Evolutionary conservation across 768 basidiomycete species (phyloP).

Genomic region (Podaxis pistillaris): DNA sequence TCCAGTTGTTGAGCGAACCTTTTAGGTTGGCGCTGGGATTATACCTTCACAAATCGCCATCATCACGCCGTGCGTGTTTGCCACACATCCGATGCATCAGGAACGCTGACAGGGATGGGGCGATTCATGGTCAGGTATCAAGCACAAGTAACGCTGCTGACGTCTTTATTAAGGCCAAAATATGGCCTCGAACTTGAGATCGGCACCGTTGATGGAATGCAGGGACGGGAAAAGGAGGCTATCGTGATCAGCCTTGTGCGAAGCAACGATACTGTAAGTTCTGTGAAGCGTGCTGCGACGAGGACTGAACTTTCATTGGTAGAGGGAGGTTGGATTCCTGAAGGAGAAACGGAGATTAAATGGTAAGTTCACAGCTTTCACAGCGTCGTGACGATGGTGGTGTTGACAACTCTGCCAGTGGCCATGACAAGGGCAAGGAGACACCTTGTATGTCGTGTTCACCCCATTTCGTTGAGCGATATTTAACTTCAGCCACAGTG

Average conservation of each 20-base stretch:
- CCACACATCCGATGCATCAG: not conserved
- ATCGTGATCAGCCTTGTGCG: constrained; percentile 91
- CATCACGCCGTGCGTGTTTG: constrained; percentile 69
- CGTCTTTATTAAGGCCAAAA: constrained; percentile 70
- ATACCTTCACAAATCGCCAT: constrained; percentile 75
- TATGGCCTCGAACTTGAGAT: constrained; percentile 77
- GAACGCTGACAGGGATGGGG: not conserved
- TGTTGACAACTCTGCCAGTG: constrained; percentile 38
- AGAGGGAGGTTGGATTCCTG: constrained; percentile 92
- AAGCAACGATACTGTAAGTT: constrained; percentile 76
- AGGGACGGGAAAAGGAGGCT: constrained; percentile 94
- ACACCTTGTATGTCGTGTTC: constrained; percentile 64
- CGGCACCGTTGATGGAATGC: constrained; percentile 95
- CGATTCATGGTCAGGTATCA: constrained; percentile 61
- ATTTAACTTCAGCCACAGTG: constrained; percentile 48
- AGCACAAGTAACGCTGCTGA: constrained; percentile 86
- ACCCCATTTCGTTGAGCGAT: not conserved
- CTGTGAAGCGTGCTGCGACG: not conserved
- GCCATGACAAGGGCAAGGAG: constrained; percentile 91
- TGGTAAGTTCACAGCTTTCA: constrained; percentile 39
- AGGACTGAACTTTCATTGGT: constrained; percentile 12
- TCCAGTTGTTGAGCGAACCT: not conserved
- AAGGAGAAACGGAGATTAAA: constrained; percentile 92
- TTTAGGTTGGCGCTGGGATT: constrained; percentile 60
- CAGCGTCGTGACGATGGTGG: constrained; percentile 11